phyloP scores from a whole-genome alignment of 2,329 filamentous ascomycete species.

The Fusarium chlamydosporum region DNA sequence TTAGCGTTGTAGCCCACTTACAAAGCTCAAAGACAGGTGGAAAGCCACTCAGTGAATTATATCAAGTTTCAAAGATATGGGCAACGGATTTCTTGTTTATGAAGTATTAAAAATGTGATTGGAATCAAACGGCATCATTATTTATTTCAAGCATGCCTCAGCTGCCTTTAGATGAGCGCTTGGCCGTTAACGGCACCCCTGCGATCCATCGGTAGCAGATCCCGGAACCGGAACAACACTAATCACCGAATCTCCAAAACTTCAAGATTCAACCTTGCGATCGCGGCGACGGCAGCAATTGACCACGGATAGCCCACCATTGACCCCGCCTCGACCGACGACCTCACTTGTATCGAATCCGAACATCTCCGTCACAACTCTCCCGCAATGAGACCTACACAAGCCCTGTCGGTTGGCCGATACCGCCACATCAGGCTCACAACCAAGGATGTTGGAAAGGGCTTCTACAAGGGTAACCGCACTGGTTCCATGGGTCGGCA shows the following conservation, averaged over 20 bases:
- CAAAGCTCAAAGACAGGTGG: constrained; percentile 31
- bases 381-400: constrained; percentile 75
- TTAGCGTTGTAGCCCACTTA: constrained; percentile 48
- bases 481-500: constrained; percentile 89
- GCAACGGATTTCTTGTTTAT: neutral
- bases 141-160: constrained; percentile 3
- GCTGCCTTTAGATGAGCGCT: constrained; percentile 7
- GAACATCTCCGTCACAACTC: neutral
- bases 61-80: neutral
- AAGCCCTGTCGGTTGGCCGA: constrained; percentile 73
- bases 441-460: constrained; percentile 92
- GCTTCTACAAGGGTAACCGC: constrained; percentile 97
- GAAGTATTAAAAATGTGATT: neutral
- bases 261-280: constrained; percentile 40
- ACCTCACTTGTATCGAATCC: constrained; percentile 1
- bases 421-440: constrained; percentile 85
- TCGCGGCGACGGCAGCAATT: constrained; percentile 17
- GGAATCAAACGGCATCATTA: constrained; percentile 11
- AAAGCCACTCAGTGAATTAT: too few species aligned
- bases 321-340: constrained; percentile 18
- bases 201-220: constrained; percentile 31
- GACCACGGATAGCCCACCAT: constrained; percentile 24
- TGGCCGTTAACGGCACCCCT: constrained; percentile 34
- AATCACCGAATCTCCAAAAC: constrained; percentile 41
- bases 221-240: constrained; percentile 54